Percentiles rank a stretch among this genome's conserved stretches.
Conservation (phyloP, 2,329 filamentous ascomycete species). For the Stagonosporopsis cucurbitacearum region DNA sequence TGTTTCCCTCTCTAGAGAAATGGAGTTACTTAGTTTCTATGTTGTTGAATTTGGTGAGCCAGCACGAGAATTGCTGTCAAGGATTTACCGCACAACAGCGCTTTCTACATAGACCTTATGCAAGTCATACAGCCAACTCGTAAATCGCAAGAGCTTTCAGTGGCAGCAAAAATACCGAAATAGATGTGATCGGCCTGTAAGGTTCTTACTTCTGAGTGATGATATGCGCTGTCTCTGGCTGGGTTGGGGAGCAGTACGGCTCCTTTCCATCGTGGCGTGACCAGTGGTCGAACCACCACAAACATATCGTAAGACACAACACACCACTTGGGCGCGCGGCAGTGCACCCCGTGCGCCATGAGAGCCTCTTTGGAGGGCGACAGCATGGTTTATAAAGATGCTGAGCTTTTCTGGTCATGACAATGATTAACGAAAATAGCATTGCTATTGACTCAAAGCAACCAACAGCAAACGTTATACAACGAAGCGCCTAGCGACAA, state of each 20-base stretch:
- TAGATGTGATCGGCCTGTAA: neutral
- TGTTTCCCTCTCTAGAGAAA: neutral
- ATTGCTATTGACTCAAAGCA: neutral
- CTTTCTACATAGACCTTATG: neutral
- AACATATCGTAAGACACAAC: slow-evolving; percentile 31
- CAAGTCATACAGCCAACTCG: no score
- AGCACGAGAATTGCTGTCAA: neutral
- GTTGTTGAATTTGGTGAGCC: no score
- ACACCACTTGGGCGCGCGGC: slow-evolving; percentile 20
- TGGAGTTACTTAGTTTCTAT: no score
- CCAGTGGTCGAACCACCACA: slow-evolving; percentile 26
- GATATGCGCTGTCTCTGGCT: neutral
- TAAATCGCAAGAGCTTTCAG: neutral
- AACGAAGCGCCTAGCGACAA: neutral
- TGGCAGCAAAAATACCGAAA: no score
- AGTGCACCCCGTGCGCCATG: slow-evolving; percentile 1
- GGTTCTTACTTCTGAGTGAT: neutral
- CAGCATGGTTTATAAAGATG: slow-evolving; percentile 13
- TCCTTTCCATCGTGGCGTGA: slow-evolving; percentile 22
- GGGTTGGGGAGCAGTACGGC: neutral
- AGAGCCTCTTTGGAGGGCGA: neutral
- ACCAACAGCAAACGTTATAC: neutral
- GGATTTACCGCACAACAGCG: neutral
- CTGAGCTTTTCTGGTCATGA: neutral
- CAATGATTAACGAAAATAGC: neutral